Conservation (phyloP, 805 yeast species). For the Allodekkera sacchari region DNA sequence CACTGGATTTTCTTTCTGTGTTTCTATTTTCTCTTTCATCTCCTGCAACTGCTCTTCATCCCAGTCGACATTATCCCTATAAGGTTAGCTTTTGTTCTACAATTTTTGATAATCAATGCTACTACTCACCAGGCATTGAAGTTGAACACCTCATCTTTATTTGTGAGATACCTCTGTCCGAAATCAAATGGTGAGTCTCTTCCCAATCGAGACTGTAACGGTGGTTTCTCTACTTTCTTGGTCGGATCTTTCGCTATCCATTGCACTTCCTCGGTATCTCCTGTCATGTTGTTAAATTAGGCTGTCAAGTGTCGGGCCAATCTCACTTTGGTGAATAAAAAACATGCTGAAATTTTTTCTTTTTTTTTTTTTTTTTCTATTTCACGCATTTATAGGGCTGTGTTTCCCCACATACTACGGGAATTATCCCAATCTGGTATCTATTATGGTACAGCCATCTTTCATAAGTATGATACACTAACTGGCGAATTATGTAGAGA, state of each 20-base stretch:
- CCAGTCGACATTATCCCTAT: conserved; percentile 92
- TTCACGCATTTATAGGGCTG: not conserved
- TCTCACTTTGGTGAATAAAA: too few relatives aligned
- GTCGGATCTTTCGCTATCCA: not conserved
- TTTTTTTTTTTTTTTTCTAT: not conserved
- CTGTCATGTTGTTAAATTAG: not conserved
- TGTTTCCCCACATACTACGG: too few relatives aligned
- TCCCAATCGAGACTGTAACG: conserved; percentile 55
- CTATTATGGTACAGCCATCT: too few relatives aligned
- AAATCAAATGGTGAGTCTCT: conserved; percentile 87
- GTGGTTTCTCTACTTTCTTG: conserved; percentile 30
- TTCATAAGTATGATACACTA: too few relatives aligned
- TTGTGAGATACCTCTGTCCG: conserved; percentile 73
- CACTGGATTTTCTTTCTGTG: conserved; percentile 81
- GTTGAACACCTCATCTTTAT: conserved; percentile 76
- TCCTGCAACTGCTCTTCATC: conserved; percentile 71
- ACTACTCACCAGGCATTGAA: conserved; percentile 70
- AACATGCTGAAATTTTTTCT: conserved; percentile 9
- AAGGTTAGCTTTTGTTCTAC: too few relatives aligned
- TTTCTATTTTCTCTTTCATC: conserved; percentile 51
- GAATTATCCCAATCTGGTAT: too few relatives aligned
- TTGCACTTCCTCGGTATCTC: not conserved
- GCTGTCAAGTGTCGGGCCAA: too few relatives aligned
- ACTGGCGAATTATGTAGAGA: too few relatives aligned
- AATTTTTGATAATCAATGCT: too few relatives aligned